A percentile compares a stretch with the other conserved stretches of the same genome.
Evolutionary conservation across 169 alveolate genomes (phyloP).

Genomic region (Plasmodium reichenowi): DNA sequence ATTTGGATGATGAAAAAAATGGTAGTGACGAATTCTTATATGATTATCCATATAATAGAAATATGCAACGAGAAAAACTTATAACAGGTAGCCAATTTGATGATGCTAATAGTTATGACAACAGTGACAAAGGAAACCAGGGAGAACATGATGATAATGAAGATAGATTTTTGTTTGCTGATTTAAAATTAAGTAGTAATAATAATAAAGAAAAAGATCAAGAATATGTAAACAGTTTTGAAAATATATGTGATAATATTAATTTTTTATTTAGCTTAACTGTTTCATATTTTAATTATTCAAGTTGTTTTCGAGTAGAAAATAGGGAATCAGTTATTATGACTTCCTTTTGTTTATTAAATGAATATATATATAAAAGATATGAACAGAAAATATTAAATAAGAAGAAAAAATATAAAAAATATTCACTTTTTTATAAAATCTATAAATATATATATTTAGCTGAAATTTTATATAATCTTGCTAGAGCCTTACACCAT

Average conservation of each 20-base stretch:
- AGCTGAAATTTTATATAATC: slow-evolving; percentile 65
- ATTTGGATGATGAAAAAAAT: neutral
- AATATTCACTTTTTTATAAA: slow-evolving; percentile 46
- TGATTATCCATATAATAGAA: too few relatives aligned
- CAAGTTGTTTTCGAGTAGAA: slow-evolving; percentile 33
- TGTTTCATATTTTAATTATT: slow-evolving; percentile 52
- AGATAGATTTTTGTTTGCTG: slow-evolving; percentile 18
- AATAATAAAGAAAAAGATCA: neutral
- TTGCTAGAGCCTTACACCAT: slow-evolving; percentile 69
- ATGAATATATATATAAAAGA: slow-evolving; percentile 66
- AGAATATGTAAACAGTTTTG: slow-evolving; percentile 21
- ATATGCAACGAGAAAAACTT: too few relatives aligned
- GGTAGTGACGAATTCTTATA: neutral
- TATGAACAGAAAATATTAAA: slow-evolving; percentile 52
- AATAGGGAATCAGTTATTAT: slow-evolving; percentile 63
- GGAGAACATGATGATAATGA: slow-evolving; percentile 15
- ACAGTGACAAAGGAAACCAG: neutral
- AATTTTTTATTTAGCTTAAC: slow-evolving; percentile 67
- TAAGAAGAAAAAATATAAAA: slow-evolving; percentile 57
- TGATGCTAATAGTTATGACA: neutral
- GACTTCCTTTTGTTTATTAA: slow-evolving; percentile 74
- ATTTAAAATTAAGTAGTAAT: slow-evolving; percentile 16
- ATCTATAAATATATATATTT: slow-evolving; percentile 53
- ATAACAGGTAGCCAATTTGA: too few relatives aligned
- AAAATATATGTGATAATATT: slow-evolving; percentile 24